These are phyloP conservation scores for Plenodomus tracheiphilus DNA, from an alignment of 2,329 filamentous ascomycete species.

Conservation along the genomic window DNA sequence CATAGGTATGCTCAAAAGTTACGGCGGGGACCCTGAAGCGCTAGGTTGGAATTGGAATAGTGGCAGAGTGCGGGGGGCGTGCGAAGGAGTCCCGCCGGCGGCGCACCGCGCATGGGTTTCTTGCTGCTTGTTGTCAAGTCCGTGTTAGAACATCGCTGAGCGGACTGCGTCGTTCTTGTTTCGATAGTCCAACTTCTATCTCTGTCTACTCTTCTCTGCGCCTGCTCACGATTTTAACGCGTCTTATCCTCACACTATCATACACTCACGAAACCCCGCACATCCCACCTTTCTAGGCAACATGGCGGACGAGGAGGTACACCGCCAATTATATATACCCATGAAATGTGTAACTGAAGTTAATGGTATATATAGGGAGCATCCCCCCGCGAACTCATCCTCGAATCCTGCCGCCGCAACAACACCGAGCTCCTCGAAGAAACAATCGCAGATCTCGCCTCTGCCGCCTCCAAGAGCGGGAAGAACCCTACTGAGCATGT, in stretches of 20 bases:
- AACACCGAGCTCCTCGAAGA: slow-evolving; percentile 83
- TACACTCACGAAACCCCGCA: too few relatives aligned
- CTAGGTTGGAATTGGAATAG: slow-evolving; percentile 27
- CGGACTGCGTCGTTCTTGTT: too few relatives aligned
- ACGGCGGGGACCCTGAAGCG: slow-evolving; percentile 24
- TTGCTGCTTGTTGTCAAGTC: neutral
- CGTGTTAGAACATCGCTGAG: too few relatives aligned
- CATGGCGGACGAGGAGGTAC: slow-evolving; percentile 45
- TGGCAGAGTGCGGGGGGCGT: slow-evolving; percentile 38
- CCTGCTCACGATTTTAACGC: too few relatives aligned
- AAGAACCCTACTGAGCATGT: slow-evolving; percentile 61
- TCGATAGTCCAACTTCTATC: too few relatives aligned
- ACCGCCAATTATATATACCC: too few relatives aligned
- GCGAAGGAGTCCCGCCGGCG: too few relatives aligned
- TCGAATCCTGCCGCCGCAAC: slow-evolving; percentile 92
- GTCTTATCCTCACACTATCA: too few relatives aligned
- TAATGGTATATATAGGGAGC: slow-evolving; percentile 65
- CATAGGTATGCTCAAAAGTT: slow-evolving; percentile 26
- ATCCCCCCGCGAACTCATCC: slow-evolving; percentile 78
- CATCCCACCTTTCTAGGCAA: neutral
- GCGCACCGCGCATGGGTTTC: too few relatives aligned
- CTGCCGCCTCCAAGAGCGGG: slow-evolving; percentile 53
- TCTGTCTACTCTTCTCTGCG: too few relatives aligned
- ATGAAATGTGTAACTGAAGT: neutral
- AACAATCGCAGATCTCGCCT: slow-evolving; percentile 62